Evolutionary conservation across 1,284 basidiomycete genomes (phyloP), one percentile per base, ranked within the genome.

Genomic region (Ceratobasidium sp.): DNA sequence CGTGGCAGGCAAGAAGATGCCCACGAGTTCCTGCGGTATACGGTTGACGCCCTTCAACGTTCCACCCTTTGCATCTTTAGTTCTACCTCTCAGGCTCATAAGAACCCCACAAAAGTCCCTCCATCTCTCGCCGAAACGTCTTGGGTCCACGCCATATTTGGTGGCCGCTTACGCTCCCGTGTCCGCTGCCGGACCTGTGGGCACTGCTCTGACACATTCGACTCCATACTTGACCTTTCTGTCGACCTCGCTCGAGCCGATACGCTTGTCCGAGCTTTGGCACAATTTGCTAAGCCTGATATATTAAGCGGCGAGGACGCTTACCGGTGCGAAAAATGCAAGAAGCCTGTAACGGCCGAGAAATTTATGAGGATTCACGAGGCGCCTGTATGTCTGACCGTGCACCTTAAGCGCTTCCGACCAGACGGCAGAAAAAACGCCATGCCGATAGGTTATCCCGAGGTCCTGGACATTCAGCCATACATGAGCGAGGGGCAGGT

Each of bases 311-410:
- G 97, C 0, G 88, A 90, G 4, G 95, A 99, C 85, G 97, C 97
- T 83, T 99, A 99, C 82, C 94, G 96, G 79, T 99, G 97, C 81
- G 97, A 99, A 81, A 97, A 94, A 93, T 97, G 96, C 85, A 95
- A 95, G 80, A 92, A 89, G 78, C 86, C 88, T 58, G 95, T 97
- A 58, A 86, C 89, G 72, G 96, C 96, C 3, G 89, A 93, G 76
- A 98, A 98, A 81, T 87, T 87, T 39, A 95, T 97, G 79, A 92
- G 92, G 16, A 84, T 99, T 69, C 89, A 97, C 71, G 87, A 94
- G 72, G 92, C 96, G 1, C 97, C 97, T 0, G 82, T 88, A 23
- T 90, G 96, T n/a, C 86, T 99, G 41, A 98, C 96, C 0, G 85
- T 99, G n/a, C 97, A 99, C 78, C 84, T 99, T 48, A 99, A 99